Conservation (phyloP, 805 yeast species). For the Cyberlindnera nakhonratchasimensis region DNA sequence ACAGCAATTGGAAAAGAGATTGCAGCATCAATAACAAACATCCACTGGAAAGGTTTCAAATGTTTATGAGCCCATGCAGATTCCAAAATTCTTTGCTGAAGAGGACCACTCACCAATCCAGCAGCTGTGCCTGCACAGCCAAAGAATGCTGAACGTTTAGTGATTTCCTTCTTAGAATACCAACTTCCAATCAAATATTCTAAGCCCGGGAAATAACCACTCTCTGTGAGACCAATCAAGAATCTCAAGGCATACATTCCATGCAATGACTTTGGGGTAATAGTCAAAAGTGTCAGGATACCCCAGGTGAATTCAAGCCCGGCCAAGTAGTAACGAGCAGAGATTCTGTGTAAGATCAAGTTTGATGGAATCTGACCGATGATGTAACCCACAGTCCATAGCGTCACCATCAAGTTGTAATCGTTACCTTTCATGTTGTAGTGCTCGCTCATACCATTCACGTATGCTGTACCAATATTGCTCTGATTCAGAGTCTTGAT, state of each 20-base stretch:
- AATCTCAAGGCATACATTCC: slow-evolving; percentile 36
- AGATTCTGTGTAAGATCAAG: slow-evolving; percentile 37
- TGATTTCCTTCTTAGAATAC: slow-evolving; percentile 34
- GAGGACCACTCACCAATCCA: slow-evolving; percentile 36
- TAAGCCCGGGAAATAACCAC: slow-evolving; percentile 48
- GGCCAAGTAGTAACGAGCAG: slow-evolving; percentile 44
- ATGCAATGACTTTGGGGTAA: slow-evolving; percentile 26
- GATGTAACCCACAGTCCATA: slow-evolving; percentile 49
- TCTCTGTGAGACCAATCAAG: slow-evolving; percentile 41
- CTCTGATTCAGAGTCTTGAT: slow-evolving; percentile 41
- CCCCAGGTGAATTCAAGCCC: slow-evolving; percentile 44
- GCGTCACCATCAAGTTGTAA: slow-evolving; percentile 41
- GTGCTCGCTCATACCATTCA: slow-evolving; percentile 46
- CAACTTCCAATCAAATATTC: slow-evolving; percentile 39
- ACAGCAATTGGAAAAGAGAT: slow-evolving; percentile 40
- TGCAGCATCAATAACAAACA: slow-evolving; percentile 45
- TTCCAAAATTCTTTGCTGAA: slow-evolving; percentile 33
- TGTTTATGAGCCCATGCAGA: slow-evolving; percentile 23
- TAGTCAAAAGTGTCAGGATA: slow-evolving; percentile 35
- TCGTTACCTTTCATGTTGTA: slow-evolving; percentile 38
- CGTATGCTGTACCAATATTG: slow-evolving; percentile 43
- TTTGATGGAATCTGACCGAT: slow-evolving; percentile 49
- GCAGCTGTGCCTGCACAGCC: slow-evolving; percentile 36
- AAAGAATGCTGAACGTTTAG: slow-evolving; percentile 35
- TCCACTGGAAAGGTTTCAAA: slow-evolving; percentile 41